These are phyloP conservation scores for Arachnopeziza araneosa DNA, from an alignment of 2,329 filamentous ascomycete genomes.

Conservation along the genomic window DNA sequence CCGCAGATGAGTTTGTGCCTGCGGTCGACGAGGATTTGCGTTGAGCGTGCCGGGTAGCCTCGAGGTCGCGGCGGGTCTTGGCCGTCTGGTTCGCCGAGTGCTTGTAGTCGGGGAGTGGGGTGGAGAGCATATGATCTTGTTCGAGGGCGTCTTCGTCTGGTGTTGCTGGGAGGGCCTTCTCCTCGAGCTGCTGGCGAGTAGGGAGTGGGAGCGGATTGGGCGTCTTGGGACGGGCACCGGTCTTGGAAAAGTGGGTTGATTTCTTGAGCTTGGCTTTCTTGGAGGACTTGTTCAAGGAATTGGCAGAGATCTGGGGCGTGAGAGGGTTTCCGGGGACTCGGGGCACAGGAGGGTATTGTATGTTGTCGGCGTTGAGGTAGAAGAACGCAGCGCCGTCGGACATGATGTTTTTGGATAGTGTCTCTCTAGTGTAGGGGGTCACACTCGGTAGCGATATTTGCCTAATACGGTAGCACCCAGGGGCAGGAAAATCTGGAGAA, in stretches of 20 bases:
- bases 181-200: neutral
- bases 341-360: neutral
- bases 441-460: neutral
- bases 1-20: neutral
- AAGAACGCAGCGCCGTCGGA: neutral
- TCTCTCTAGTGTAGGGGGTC: neutral
- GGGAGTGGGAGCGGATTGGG: neutral
- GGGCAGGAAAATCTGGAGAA: neutral
- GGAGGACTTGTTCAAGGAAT: neutral
- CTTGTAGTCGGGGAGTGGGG: slow-evolving; percentile 27
- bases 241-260: neutral
- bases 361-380: neutral
- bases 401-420: neutral
- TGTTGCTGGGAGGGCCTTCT: neutral
- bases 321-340: too few relatives aligned
- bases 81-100: slow-evolving; percentile 26
- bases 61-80: slow-evolving; percentile 17
- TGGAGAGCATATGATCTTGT: slow-evolving; percentile 27
- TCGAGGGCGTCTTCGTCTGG: neutral
- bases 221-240: neutral
- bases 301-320: neutral
- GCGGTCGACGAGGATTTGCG: slow-evolving; percentile 24
- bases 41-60: slow-evolving; percentile 16
- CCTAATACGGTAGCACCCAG: neutral
- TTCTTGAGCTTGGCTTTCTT: neutral